phyloP scores from a whole-genome alignment of 139 green algal genomes.

The Zygnema cylindricum region DNA sequence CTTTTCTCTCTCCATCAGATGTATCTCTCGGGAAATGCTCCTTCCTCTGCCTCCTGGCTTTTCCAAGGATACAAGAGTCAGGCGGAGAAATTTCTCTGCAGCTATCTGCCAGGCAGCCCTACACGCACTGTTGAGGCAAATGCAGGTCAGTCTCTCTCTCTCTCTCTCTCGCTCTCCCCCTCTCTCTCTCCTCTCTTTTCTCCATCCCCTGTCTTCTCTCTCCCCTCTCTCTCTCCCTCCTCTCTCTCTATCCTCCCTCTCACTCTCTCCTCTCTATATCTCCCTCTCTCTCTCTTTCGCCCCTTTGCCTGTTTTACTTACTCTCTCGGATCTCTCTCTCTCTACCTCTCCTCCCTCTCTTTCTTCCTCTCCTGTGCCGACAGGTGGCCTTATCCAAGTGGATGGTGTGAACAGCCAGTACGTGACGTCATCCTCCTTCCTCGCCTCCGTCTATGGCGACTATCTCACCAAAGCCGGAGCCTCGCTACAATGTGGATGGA shows the following conservation, averaged over 20 bases:
- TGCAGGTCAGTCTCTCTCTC: not conserved
- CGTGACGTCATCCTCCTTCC: slow-evolving; percentile 19
- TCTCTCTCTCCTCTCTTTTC: not conserved
- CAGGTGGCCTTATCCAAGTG: slow-evolving; percentile 48
- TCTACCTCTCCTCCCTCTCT: not conserved
- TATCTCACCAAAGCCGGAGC: too few species aligned
- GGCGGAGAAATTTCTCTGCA: slow-evolving; percentile 33
- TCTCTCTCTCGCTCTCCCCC: not conserved
- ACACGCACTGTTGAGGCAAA: slow-evolving; percentile 10
- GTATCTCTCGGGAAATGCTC: not conserved
- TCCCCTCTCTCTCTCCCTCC: too few species aligned
- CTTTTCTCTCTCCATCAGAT: not conserved
- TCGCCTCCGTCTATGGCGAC: slow-evolving; percentile 43
- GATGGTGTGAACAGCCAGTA: slow-evolving; percentile 35
- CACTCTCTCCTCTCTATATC: too few species aligned
- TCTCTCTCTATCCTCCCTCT: too few species aligned
- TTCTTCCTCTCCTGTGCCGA: not conserved
- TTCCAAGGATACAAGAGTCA: slow-evolving; percentile 16
- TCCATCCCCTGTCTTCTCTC: too few species aligned
- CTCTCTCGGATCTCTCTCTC: not conserved
- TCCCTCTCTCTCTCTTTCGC: slow-evolving; percentile 13
- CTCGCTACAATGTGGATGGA: too few species aligned
- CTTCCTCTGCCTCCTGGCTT: not conserved
- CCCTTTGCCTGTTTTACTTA: not conserved
- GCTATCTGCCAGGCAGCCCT: slow-evolving; percentile 13